Conservation (phyloP, 306 rosid species). For the Oxytropis ochrocephala region DNA sequence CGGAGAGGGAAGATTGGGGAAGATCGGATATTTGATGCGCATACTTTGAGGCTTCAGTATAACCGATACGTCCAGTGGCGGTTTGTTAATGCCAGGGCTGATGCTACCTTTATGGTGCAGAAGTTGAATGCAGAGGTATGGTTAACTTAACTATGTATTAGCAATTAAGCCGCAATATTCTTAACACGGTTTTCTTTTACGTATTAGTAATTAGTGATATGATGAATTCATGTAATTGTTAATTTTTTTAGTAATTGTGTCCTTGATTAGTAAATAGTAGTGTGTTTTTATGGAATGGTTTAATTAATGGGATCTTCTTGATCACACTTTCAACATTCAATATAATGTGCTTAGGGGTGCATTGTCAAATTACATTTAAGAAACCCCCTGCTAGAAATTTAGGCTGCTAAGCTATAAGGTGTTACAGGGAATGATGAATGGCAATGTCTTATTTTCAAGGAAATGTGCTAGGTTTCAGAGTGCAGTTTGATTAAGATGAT, state of each 20-base stretch:
- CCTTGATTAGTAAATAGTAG: background rate
- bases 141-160: background rate
- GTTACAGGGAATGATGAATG: slow-evolving; percentile 3
- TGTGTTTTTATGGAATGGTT: slow-evolving; percentile 8
- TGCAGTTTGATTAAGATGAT: background rate
- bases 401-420: slow-evolving; percentile 18
- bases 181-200: background rate
- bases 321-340: background rate
- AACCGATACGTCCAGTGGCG: slow-evolving; percentile 93
- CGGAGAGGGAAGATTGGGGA: slow-evolving; percentile 97
- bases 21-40: slow-evolving; percentile 87
- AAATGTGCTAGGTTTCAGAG: background rate
- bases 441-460: slow-evolving; percentile 9
- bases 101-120: slow-evolving; percentile 86
- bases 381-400: slow-evolving; percentile 7
- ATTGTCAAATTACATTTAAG: background rate
- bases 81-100: slow-evolving; percentile 94
- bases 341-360: slow-evolving; percentile 4
- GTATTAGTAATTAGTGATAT: background rate
- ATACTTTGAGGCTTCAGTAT: slow-evolving; percentile 83
- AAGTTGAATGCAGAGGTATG: slow-evolving; percentile 83
- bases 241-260: background rate
- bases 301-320: slow-evolving; percentile 1
- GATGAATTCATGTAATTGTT: background rate
- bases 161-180: background rate